A percentile compares a stretch with the other conserved stretches of the same genome.
Conservation (phyloP, 306 rosid species). For the Vigna mungo region DNA sequence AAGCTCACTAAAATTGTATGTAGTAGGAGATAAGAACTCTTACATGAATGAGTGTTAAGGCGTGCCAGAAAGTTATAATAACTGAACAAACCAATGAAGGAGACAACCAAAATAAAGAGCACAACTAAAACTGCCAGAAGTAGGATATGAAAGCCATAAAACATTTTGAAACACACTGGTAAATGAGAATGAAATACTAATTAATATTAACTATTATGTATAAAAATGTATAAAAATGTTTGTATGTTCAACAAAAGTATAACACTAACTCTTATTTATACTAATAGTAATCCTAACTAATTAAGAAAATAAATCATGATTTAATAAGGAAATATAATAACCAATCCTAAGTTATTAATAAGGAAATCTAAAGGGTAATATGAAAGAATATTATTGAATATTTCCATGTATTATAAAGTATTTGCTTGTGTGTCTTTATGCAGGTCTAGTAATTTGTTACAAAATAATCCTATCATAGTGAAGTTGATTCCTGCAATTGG, state of each 20-base stretch:
- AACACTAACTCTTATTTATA: background rate
- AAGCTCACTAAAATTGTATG: too few relatives aligned
- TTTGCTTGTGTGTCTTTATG: slow-evolving; percentile 40
- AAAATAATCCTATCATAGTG: slow-evolving; percentile 64
- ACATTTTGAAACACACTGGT: too few relatives aligned
- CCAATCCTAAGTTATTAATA: background rate
- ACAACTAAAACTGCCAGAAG: too few relatives aligned
- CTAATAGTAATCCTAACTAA: background rate
- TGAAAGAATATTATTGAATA: background rate
- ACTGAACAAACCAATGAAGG: too few relatives aligned
- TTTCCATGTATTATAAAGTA: background rate
- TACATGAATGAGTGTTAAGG: too few relatives aligned
- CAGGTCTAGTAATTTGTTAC: slow-evolving; percentile 73
- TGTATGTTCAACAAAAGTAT: background rate
- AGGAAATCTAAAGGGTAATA: background rate
- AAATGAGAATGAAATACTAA: background rate
- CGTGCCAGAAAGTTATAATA: too few relatives aligned
- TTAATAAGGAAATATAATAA: background rate
- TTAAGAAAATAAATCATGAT: background rate
- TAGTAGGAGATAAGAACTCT: too few relatives aligned
- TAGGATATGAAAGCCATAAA: too few relatives aligned
- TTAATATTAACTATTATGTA: background rate
- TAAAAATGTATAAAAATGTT: background rate
- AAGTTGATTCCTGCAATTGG: slow-evolving; percentile 78
- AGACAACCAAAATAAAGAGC: too few relatives aligned